A percentile compares a stretch with the other conserved stretches of the same genome.
These are phyloP conservation scores for Leccinum broughii DNA, from an alignment of 768 basidiomycete species.

Conservation along the genomic window DNA sequence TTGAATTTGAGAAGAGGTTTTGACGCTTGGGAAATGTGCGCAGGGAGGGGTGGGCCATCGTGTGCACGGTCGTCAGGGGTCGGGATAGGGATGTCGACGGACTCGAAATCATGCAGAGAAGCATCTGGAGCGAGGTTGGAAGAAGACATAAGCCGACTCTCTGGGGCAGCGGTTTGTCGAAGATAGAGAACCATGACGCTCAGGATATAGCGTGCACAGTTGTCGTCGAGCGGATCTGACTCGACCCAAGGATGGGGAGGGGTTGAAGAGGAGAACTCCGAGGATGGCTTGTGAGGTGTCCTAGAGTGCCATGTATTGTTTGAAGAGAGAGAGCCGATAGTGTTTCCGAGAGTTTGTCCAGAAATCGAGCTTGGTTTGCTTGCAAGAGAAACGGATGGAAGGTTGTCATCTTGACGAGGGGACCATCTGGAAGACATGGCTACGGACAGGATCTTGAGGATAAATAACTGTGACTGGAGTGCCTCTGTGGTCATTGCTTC, in stretches of 20 bases:
- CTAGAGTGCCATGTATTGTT: constrained; percentile 24
- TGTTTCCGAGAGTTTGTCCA: constrained; percentile 26
- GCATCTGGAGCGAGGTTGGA: constrained; percentile 62
- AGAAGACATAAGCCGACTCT: constrained; percentile 57
- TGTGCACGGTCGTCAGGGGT: constrained; percentile 22
- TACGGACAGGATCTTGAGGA: constrained; percentile 78
- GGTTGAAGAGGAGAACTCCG: constrained; percentile 37
- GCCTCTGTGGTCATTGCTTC: constrained; percentile 64
- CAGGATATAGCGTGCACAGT: constrained; percentile 77
- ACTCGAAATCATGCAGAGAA: constrained; percentile 71
- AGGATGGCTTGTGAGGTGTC: constrained; percentile 41
- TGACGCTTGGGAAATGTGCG: constrained; percentile 41
- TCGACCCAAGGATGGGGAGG: constrained; percentile 54
- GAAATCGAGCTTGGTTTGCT: constrained; percentile 39
- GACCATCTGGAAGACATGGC: constrained; percentile 80
- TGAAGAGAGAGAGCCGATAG: constrained; percentile 40
- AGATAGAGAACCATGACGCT: constrained; percentile 83
- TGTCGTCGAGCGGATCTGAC: constrained; percentile 74
- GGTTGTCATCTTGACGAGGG: constrained; percentile 40
- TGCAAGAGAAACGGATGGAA: constrained; percentile 43
- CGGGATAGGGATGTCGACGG: constrained; percentile 42
- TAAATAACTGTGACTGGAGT: constrained; percentile 83
- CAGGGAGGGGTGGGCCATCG: constrained; percentile 34
- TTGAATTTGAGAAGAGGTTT: constrained; percentile 33
- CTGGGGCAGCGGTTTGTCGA: constrained; percentile 62